Evolutionary conservation across 176 grass and related monocot genomes (phyloP).

Genomic region (Pontederia paniculata): DNA sequence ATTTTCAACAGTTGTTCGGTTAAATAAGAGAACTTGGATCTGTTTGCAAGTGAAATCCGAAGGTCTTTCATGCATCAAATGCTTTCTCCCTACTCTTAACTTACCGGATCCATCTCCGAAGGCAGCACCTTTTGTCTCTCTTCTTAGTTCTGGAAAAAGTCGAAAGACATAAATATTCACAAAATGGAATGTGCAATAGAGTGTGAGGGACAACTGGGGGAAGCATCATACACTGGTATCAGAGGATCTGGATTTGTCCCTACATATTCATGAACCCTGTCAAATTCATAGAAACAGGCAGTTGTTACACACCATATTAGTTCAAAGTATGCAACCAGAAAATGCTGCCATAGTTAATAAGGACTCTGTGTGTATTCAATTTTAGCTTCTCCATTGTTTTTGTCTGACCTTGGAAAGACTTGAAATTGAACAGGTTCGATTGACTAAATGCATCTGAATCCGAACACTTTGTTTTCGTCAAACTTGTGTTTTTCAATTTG

Average conservation of each 20-base stretch:
- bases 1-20: no score
- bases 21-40: background rate
- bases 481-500: no score
- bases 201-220: no score
- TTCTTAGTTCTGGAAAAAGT: slow-evolving; percentile 49
- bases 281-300: background rate
- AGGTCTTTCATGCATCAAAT: background rate
- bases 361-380: no score
- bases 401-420: no score
- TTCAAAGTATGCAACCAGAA: no score
- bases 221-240: slow-evolving; percentile 65
- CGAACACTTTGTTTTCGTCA: no score
- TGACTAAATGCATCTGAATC: no score
- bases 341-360: no score
- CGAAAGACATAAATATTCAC: background rate
- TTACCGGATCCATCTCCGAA: slow-evolving; percentile 69
- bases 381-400: no score
- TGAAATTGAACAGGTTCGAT: no score
- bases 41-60: background rate
- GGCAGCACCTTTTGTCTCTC: slow-evolving; percentile 34
- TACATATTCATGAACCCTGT: slow-evolving; percentile 76
- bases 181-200: slow-evolving; percentile 21
- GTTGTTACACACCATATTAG: no score
- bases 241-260: slow-evolving; percentile 72
- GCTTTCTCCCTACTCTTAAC: background rate